Conservation (phyloP, 768 basidiomycete species). For the Tulasnella sp. region DNA sequence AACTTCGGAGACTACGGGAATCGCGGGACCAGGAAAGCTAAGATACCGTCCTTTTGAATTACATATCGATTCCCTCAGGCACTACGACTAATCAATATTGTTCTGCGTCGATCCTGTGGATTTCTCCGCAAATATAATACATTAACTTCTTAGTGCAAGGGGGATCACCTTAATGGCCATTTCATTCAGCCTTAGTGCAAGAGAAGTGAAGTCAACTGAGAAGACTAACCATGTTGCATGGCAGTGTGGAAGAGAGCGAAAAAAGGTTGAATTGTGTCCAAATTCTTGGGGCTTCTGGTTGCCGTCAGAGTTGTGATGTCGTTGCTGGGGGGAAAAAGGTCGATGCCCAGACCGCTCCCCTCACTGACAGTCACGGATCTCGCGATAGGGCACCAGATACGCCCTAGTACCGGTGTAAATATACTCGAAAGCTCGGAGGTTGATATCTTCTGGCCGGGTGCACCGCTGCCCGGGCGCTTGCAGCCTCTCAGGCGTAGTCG, state of each 20-base stretch:
- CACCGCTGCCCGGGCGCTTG: conserved; percentile 3
- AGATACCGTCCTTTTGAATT: background rate
- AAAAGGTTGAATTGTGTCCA: conserved; percentile 6
- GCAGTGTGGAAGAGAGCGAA: background rate
- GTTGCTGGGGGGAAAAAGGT: conserved; percentile 5
- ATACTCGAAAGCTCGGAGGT: background rate
- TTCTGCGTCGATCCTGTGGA: background rate
- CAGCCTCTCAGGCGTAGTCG: background rate
- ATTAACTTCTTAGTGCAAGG: background rate
- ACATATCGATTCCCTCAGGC: background rate
- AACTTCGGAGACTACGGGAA: background rate
- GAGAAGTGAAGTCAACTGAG: background rate
- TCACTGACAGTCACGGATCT: background rate
- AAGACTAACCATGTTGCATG: background rate
- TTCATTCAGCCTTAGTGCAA: conserved; percentile 2
- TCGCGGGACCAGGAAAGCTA: background rate
- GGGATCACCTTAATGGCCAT: background rate
- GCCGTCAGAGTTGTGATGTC: background rate
- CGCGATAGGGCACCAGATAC: background rate
- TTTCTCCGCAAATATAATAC: background rate
- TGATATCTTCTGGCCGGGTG: background rate
- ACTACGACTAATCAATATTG: background rate
- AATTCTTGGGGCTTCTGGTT: background rate
- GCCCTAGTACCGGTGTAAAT: background rate
- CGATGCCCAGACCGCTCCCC: background rate